A percentile compares a stretch with the other conserved stretches of the same genome.
phyloP scores from a whole-genome alignment of 2,329 filamentous ascomycete species.

The Gyromitra esculenta region DNA sequence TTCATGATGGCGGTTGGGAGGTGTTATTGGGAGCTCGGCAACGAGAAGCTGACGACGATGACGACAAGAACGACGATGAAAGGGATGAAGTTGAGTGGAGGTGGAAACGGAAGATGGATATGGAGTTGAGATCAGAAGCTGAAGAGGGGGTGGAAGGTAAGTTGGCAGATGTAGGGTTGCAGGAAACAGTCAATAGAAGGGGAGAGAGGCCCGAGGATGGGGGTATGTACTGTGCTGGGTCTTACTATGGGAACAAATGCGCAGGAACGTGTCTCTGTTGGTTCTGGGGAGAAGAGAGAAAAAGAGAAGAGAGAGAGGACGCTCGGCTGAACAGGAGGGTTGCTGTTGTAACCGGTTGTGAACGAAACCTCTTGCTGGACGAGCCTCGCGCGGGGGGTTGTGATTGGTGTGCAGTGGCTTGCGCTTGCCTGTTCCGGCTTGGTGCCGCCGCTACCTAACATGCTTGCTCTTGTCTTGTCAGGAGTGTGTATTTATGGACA shows the following conservation, averaged over 20 bases:
- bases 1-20: conserved; percentile 73
- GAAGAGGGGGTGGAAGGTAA: conserved; percentile 43
- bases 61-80: conserved; percentile 13
- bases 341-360: conserved; percentile 42
- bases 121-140: conserved; percentile 45
- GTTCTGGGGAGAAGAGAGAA: conserved; percentile 37
- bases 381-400: conserved; percentile 41
- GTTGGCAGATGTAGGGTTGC: conserved; percentile 44
- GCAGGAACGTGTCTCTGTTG: conserved; percentile 50
- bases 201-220: conserved; percentile 19
- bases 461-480: conserved; percentile 8
- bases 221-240: conserved; percentile 50
- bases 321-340: conserved; percentile 38
- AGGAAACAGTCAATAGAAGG: conserved; percentile 41
- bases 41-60: conserved; percentile 46
- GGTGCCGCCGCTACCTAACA: conserved; percentile 29
- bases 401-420: conserved; percentile 47
- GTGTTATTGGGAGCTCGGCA: conserved; percentile 56
- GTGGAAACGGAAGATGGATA: conserved; percentile 28
- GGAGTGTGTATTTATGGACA: conserved; percentile 41
- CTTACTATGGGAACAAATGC: conserved; percentile 48
- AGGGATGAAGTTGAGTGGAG: conserved; percentile 42
- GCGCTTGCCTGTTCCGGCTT: conserved; percentile 41
- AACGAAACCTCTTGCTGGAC: conserved; percentile 31
- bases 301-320: conserved; percentile 31